Base-by-base conservation (phyloP, 192 early-diverging fungal genomes). In the Oehlia diaphana region DNA sequence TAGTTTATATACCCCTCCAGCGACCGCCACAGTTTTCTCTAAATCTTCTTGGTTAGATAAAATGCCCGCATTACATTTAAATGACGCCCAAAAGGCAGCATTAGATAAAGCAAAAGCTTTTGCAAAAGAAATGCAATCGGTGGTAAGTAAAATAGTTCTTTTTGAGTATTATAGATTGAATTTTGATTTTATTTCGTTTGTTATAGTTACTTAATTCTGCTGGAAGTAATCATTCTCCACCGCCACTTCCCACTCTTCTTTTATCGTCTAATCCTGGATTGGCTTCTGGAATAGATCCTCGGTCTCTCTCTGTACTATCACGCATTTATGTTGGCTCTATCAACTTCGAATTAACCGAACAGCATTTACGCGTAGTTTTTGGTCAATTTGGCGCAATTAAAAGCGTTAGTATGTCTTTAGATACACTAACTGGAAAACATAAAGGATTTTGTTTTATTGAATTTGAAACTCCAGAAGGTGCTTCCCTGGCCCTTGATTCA, bases 371-470 rank as follows among this genome's bases (percentile, higher is more conserved):
- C 58, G 88, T 86, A 28, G 92, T 94, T 23, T 95, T 97, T 81
- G 77, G 86, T 16, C 91, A 93, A 77, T 97, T 93, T 82, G 96
- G 96, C 1, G 81, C 86, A 1, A 92, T 97, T 79, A 88, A 91
- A 63, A 88, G 89, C 63, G 83, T 96, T 49, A 94, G 91, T 78
- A 92, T 97, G 91, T 91, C 91, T 16, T 88, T 94, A 76, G 96
- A 97, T 82, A 85, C 93, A 2, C 71, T 83, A 31, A 88, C 88
- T 14, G 92, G 91, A 28, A 92, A 91, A 74, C 96, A 97, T 87
- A 94, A 95, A 80, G 93, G 93, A 47, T 97, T 92, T 82, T 95
- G 95, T 80, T 97, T 97, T 83, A 89, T 97, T 14, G 95, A 96
- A 83, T 97, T 90, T 78, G 92, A 96, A 61, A 89, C 93, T 33